Conservation (phyloP, 495 filamentous ascomycete genomes). For the Astrothelium subdiscretum region DNA sequence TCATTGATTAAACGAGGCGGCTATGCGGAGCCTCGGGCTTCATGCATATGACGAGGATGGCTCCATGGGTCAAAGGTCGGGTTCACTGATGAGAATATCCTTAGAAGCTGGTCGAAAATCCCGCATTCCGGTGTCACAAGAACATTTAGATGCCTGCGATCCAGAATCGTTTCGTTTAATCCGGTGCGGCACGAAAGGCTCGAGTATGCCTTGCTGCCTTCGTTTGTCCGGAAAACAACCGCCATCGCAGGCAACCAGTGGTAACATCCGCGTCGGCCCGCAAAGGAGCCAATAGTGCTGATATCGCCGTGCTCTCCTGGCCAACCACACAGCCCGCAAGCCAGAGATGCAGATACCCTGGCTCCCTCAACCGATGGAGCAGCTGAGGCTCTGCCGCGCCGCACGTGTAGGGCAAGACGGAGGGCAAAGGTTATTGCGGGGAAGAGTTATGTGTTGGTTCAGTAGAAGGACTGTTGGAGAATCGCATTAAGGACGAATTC, state of each 20-base stretch:
- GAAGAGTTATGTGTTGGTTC: neutral
- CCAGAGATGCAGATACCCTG: neutral
- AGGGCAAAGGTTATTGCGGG: neutral
- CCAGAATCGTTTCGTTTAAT: too few species aligned
- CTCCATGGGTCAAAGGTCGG: too few species aligned
- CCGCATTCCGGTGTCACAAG: too few species aligned
- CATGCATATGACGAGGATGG: too few species aligned
- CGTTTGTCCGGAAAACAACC: neutral
- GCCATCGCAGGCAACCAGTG: neutral
- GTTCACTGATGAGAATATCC: too few species aligned
- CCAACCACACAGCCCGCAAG: neutral
- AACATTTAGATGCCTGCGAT: too few species aligned
- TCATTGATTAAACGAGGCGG: too few species aligned
- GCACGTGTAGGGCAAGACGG: neutral
- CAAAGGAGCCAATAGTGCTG: neutral
- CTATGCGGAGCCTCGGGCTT: too few species aligned
- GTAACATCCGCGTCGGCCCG: neutral
- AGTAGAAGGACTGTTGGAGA: neutral
- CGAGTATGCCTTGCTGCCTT: slow-evolving; percentile 1
- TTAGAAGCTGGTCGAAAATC: too few species aligned
- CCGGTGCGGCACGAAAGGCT: neutral
- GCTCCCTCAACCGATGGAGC: neutral
- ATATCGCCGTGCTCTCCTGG: neutral
- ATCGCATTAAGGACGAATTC: neutral
- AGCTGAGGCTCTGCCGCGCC: neutral